Evolutionary conservation across 495 filamentous ascomycete genomes (phyloP).

Genomic region (Hypoxylon intermedium): DNA sequence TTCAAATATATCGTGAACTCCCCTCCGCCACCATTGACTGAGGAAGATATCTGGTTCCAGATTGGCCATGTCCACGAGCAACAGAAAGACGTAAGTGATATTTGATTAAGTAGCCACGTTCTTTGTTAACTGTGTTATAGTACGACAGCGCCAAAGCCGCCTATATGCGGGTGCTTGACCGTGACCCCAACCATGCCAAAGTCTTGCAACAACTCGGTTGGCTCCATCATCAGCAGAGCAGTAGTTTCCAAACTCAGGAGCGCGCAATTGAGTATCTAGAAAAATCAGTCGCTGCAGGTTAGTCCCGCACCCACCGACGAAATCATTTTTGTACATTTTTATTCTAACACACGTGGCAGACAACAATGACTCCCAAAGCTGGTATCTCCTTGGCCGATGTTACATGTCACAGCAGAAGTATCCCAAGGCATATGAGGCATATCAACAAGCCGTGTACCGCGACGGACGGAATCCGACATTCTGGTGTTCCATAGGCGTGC

Average conservation of each 20-base stretch:
- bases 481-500: slow-evolving; percentile 99
- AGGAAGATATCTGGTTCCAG: slow-evolving; percentile 99
- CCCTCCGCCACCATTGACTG: slow-evolving; percentile 89
- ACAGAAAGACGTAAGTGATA: slow-evolving; percentile 88
- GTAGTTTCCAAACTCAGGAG: slow-evolving; percentile 86
- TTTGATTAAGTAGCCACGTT: slow-evolving; percentile 31
- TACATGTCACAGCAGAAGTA: slow-evolving; percentile 99
- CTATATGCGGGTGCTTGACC: slow-evolving; percentile 91
- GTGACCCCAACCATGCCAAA: slow-evolving; percentile 96
- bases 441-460: slow-evolving; percentile 98
- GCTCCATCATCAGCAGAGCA: slow-evolving; percentile 96
- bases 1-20: slow-evolving; percentile 98
- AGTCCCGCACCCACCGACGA: slow-evolving; percentile 3
- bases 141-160: slow-evolving; percentile 91
- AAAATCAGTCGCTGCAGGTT: slow-evolving; percentile 94
- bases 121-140: slow-evolving; percentile 59
- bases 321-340: slow-evolving; percentile 23
- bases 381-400: slow-evolving; percentile 96
- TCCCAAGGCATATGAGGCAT: slow-evolving; percentile 98
- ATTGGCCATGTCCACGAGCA: slow-evolving; percentile 99
- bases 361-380: slow-evolving; percentile 93
- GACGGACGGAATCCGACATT: slow-evolving; percentile 98
- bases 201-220: slow-evolving; percentile 97
- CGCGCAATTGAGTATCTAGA: slow-evolving; percentile 96
- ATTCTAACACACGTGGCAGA: slow-evolving; percentile 68